phyloP scores from a whole-genome alignment of 1,139 yeast genomes.

The Zygosaccharomyces sapae region DNA sequence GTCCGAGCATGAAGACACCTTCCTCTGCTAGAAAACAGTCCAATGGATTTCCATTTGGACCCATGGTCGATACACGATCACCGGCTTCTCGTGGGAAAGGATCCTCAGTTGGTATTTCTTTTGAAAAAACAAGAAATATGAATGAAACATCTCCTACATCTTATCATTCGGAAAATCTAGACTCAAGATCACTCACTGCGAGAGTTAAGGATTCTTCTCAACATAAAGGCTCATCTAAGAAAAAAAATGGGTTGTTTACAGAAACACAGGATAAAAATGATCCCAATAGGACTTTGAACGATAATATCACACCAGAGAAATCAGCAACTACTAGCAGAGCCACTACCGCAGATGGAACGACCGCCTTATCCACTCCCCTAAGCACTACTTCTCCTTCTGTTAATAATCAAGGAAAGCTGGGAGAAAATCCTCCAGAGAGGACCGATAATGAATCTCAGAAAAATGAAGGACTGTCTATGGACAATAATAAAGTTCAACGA shows the following conservation, averaged over 20 bases:
- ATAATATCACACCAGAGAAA: not conserved
- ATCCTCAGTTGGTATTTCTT: not conserved
- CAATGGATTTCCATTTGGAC: slow-evolving; percentile 30
- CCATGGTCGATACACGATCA: slow-evolving; percentile 23
- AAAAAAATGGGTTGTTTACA: not conserved
- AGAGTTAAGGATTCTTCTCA: not conserved
- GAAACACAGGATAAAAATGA: not conserved
- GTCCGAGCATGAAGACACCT: slow-evolving; percentile 19
- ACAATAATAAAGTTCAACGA: not conserved
- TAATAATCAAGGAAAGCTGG: not conserved
- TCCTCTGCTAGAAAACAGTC: slow-evolving; percentile 30
- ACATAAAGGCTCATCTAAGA: not conserved
- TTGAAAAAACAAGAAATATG: slow-evolving; percentile 2
- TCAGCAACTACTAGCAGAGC: not conserved
- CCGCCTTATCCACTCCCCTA: not conserved
- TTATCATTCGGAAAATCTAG: not conserved
- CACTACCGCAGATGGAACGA: not conserved
- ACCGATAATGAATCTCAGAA: not conserved
- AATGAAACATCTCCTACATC: slow-evolving; percentile 1
- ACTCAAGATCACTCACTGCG: not conserved
- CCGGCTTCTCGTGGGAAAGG: slow-evolving; percentile 8
- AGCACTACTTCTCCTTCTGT: not conserved
- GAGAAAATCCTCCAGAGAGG: not conserved
- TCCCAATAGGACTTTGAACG: not conserved
- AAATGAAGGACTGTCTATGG: not conserved